Evolutionary conservation across 2,329 filamentous ascomycete genomes (phyloP).

Genomic region (Ceratocystis destructans): DNA sequence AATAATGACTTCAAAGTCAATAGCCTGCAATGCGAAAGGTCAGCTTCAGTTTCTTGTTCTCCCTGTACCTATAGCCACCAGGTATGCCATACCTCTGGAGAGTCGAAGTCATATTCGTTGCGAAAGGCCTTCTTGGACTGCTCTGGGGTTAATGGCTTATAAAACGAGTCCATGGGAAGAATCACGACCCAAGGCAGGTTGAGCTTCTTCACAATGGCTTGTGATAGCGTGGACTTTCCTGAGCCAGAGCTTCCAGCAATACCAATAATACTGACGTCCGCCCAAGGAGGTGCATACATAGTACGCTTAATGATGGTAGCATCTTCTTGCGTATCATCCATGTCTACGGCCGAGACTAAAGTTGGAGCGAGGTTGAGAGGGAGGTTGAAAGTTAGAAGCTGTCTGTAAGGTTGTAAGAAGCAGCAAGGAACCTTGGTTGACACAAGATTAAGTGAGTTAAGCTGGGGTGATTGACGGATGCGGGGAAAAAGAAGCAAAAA

Average conservation of each 20-base stretch:
- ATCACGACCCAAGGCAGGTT: constrained; percentile 98
- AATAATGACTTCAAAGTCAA: constrained; percentile 85
- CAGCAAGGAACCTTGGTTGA: neutral
- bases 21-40: constrained; percentile 38
- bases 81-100: constrained; percentile 47
- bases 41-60: neutral
- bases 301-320: constrained; percentile 10
- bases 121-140: constrained; percentile 67
- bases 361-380: neutral
- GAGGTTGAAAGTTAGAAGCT: neutral
- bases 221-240: constrained; percentile 80
- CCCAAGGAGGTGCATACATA: constrained; percentile 81
- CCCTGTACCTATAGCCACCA: neutral
- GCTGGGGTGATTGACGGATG: too few species aligned
- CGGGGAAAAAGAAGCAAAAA: neutral
- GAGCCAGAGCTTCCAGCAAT: constrained; percentile 92
- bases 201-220: constrained; percentile 77
- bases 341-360: neutral
- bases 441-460: too few species aligned
- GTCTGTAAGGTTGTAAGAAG: neutral
- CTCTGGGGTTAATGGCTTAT: constrained; percentile 73
- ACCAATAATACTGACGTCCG: constrained; percentile 89
- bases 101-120: constrained; percentile 94
- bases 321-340: neutral
- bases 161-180: constrained; percentile 96